phyloP scores from a whole-genome alignment of 768 basidiomycete genomes.

The Punctularia strigosozonata region DNA sequence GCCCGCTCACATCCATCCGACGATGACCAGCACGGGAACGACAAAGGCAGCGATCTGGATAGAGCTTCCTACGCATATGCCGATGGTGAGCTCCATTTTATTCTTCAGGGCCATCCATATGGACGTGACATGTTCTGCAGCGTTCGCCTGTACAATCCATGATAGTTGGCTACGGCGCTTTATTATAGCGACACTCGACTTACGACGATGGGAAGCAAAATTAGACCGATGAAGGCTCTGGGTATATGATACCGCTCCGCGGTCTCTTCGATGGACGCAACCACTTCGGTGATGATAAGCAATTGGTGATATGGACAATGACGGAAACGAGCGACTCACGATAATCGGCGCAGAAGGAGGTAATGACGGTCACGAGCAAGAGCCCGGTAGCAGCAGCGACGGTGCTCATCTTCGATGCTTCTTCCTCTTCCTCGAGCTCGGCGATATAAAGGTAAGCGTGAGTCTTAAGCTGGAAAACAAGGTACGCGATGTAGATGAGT shows the following conservation, averaged over 20 bases:
- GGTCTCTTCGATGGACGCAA: conserved; percentile 87
- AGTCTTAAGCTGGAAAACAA: conserved; percentile 70
- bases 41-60: conserved; percentile 86
- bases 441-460: conserved; percentile 56
- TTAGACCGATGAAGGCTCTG: conserved; percentile 77
- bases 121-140: conserved; percentile 77
- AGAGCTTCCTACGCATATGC: conserved; percentile 70
- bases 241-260: conserved; percentile 72
- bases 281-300: conserved; percentile 34
- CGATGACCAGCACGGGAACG: conserved; percentile 75
- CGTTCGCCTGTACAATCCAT: conserved; percentile 42
- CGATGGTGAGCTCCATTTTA: conserved; percentile 66
- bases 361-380: conserved; percentile 63
- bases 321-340: conserved; percentile 32
- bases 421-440: conserved; percentile 24
- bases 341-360: conserved; percentile 84
- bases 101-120: conserved; percentile 84
- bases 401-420: conserved; percentile 55
- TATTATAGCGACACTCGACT: conserved; percentile 13
- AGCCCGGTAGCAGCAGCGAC: conserved; percentile 55
- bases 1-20: conserved; percentile 79
- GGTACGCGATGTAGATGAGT: conserved; percentile 59
- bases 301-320: background rate
- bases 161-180: background rate
- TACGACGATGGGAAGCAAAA: conserved; percentile 81